Base-by-base conservation (phyloP, 2,329 filamentous ascomycete genomes). In the Ceratocystiopsis minuta region DNA sequence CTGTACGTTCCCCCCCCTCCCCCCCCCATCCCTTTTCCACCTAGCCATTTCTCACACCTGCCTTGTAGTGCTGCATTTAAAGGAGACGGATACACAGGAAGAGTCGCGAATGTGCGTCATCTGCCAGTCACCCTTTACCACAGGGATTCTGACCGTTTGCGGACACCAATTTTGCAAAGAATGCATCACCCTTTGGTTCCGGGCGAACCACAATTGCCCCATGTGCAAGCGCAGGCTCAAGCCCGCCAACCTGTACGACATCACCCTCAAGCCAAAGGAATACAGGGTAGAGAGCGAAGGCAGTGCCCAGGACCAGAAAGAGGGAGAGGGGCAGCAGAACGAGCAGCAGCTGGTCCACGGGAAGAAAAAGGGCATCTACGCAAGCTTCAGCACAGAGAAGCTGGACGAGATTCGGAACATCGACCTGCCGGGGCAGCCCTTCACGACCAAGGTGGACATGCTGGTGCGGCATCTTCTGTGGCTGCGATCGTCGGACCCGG, bases 161-260 rank as follows among this genome's bases (percentile, higher is more conserved):
- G 88, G 88, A 0, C 90, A 98, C 54, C 75, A 85, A 48, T 96
- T 86, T 55, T 95, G 88, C 63, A 86, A 84, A 52, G 80, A 84
- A 24, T 96, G 90, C 57, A 78, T 96, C 50, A 66, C 68, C 34
- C 51, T 75, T 13, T 96, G 90, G 90, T 84, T 80, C 63, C 67
- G 64, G 43, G 66, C 72, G 31, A 77, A 86, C 50, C 71, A 67
- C 16, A 88, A 73, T 40, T 96, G 88, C 51, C 88, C 88, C 0
- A 68, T 84, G 6, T 98, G 90, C 65, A 94, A 94, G 56, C 70
- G 67, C 37, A 64, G 63, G 2, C 62, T 96, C 7, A 66, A 64
- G 24, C 53, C 61, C 0, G 68, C 67, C 2, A 84, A 90, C 54
- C 71, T 96, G 39, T 82, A 92, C 54, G 76, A 88, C 43, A 93